These are phyloP conservation scores for Xanthoparmelia taractica DNA, from an alignment of 495 filamentous ascomycete genomes.

Conservation along the genomic window DNA sequence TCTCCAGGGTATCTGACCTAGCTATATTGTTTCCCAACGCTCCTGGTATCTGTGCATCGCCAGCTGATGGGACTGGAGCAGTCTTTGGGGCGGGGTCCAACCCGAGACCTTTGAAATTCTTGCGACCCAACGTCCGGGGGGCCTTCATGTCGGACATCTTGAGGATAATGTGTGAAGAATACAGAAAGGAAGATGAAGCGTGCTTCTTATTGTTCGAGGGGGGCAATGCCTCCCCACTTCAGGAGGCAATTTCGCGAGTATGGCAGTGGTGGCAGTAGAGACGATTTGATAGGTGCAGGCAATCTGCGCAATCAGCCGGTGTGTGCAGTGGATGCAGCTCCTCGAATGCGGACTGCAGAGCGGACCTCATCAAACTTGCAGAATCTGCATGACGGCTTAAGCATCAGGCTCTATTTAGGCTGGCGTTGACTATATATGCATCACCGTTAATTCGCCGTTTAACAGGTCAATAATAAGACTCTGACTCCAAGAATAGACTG, in stretches of 20 bases:
- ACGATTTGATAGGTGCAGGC: conserved; percentile 1
- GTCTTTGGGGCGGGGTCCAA: conserved; percentile 62
- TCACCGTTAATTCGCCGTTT: not conserved
- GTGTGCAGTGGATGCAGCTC: not conserved
- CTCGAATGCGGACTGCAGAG: not conserved
- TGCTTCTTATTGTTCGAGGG: not conserved
- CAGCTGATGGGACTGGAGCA: conserved; percentile 47
- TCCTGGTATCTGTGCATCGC: conserved; percentile 52
- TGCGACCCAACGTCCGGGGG: conserved; percentile 88
- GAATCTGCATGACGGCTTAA: not conserved
- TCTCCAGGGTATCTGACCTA: conserved; percentile 76
- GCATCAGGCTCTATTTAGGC: not conserved
- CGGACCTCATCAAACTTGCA: not conserved
- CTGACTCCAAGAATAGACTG: not conserved
- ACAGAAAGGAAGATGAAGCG: not conserved
- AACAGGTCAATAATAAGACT: not conserved
- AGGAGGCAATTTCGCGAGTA: conserved; percentile 1
- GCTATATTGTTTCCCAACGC: conserved; percentile 55
- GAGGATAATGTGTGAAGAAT: not conserved
- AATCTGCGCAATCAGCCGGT: conserved; percentile 4
- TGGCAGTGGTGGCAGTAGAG: conserved; percentile 1
- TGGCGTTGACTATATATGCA: not conserved
- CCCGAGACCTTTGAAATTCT: conserved; percentile 94
- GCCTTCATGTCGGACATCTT: conserved; percentile 81
- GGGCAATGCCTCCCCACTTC: not conserved